phyloP scores from a whole-genome alignment of 345 rosid species.

The Kernera saxatilis region DNA sequence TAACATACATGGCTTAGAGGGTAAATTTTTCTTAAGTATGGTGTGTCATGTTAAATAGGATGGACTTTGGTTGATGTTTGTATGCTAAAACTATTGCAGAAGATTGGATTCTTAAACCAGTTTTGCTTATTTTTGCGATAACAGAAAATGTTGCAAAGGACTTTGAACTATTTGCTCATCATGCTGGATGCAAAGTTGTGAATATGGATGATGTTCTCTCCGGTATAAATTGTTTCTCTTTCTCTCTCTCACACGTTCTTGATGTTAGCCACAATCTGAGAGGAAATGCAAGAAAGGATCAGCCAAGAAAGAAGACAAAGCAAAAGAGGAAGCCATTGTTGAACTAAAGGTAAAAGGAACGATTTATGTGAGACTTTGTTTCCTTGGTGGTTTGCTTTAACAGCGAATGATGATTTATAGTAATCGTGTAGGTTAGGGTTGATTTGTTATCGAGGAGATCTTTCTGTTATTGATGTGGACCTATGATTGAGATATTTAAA shows the following conservation, averaged over 20 bases:
- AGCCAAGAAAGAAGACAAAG: slow-evolving; percentile 42
- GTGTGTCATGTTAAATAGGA: background rate
- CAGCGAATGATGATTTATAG: no score
- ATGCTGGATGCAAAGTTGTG: slow-evolving; percentile 82
- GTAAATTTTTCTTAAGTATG: background rate
- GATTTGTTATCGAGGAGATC: no score
- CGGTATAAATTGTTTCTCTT: slow-evolving; percentile 36
- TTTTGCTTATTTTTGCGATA: background rate
- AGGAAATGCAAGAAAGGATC: slow-evolving; percentile 65
- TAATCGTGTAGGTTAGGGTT: no score
- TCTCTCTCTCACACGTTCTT: background rate
- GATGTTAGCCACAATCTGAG: slow-evolving; percentile 45
- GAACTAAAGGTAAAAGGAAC: no score
- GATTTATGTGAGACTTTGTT: no score
- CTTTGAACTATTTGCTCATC: slow-evolving; percentile 81
- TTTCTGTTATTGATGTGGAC: no score
- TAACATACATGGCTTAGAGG: background rate
- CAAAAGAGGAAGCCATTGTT: no score
- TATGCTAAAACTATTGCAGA: slow-evolving; percentile 8
- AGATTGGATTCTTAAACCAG: background rate
- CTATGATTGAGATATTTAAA: no score
- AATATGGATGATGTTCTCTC: slow-evolving; percentile 83
- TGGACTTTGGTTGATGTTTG: background rate
- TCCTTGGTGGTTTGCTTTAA: no score
- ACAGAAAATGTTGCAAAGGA: slow-evolving; percentile 79